phyloP scores from a whole-genome alignment of 2,329 filamentous ascomycete species.

The Triangularia setosa region DNA sequence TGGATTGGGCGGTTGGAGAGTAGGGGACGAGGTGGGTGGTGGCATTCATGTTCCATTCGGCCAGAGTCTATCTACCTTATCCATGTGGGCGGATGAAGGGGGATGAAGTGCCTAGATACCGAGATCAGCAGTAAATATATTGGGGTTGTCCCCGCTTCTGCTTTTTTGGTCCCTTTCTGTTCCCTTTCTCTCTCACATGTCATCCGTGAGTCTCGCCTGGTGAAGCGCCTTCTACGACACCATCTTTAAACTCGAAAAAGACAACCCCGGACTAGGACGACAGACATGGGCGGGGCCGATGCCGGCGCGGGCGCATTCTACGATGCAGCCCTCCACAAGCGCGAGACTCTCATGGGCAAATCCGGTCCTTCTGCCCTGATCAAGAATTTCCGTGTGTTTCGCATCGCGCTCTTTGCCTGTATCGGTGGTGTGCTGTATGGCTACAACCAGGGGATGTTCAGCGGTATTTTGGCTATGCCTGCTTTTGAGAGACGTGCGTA shows the following conservation, averaged over 20 bases:
- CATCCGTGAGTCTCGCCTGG: not conserved
- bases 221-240: not conserved
- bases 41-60: not conserved
- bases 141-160: not conserved
- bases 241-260: not conserved
- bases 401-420: slow-evolving; percentile 59
- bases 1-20: slow-evolving; percentile 1
- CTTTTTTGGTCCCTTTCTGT: not conserved
- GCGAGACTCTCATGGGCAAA: slow-evolving; percentile 51
- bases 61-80: not conserved
- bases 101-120: not conserved
- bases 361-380: slow-evolving; percentile 50
- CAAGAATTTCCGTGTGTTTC: slow-evolving; percentile 58
- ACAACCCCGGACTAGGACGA: not conserved
- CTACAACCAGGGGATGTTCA: slow-evolving; percentile 75
- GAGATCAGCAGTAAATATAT: not conserved
- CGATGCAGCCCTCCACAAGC: slow-evolving; percentile 50
- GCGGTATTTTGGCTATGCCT: slow-evolving; percentile 60
- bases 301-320: slow-evolving; percentile 36
- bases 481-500: slow-evolving; percentile 48
- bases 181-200: not conserved
- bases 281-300: slow-evolving; percentile 37
- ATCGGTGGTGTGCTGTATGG: slow-evolving; percentile 62
- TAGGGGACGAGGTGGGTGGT: not conserved
- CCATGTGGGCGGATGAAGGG: not conserved